Evolutionary conservation across 2,329 filamentous ascomycete species (phyloP), one percentile per base, ranked within the genome.

Genomic region (Alternaria hordeiaustralica): DNA sequence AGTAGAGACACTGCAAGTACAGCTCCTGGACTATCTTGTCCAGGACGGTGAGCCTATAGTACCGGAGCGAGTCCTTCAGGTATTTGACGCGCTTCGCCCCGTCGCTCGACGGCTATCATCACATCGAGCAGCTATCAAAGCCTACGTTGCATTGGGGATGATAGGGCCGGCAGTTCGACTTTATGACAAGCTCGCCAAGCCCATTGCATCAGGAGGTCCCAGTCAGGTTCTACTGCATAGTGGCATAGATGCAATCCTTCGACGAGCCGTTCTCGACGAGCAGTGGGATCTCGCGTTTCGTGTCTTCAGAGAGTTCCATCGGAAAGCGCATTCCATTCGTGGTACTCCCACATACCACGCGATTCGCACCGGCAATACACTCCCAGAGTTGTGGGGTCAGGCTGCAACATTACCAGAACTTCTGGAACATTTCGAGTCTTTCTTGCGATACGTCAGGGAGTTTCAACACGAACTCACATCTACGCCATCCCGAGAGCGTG

Each of bases 51-150:
- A 67, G 11, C 50, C 71, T 3, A 53, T 79, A 23, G 80, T 87
- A 70, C 75, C 81, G 13, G 78, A 79, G 60, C 81, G 84, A 50
- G 77, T 80, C 18, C 77, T 82, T 53, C 65, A 78, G n/a, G 63
- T 88, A 9, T 88, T 88, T 68, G 71, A 82, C 28, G 61, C 67
- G 4, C 79, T 87, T 25, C 71, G 79, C 4, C 23, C 63, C 1
- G 58, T 77, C 9, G 58, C 79, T 41, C 82, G 84, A 25, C 79
- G 76, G 3, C 68, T 76, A 8, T 75, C 77, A 5, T 81, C 84
- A 56, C 88, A 87, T 70, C 71, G 79, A 55, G 72, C 78, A 44
- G 79, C 82, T 25, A 80, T 84, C 21, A 76, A 77, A 46, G 81
- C 85, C 21, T 80, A 84, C 62, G 65, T 87, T 25, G 72, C 68